phyloP scores from a whole-genome alignment of 164 flowering plant species.

The Annona cherimola region DNA sequence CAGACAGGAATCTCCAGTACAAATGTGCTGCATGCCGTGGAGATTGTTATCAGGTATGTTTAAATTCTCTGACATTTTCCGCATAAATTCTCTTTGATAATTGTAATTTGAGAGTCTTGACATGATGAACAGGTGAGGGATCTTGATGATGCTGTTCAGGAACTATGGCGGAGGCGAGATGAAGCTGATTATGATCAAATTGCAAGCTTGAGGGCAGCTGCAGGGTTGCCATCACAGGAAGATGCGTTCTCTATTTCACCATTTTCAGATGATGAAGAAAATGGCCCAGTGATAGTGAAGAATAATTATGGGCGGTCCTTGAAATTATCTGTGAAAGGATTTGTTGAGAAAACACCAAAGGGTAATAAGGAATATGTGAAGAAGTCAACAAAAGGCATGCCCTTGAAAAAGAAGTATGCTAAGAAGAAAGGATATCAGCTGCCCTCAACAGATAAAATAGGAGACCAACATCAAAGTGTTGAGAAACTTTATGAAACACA shows the following conservation, averaged over 20 bases:
- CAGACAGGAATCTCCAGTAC: slow-evolving; percentile 77
- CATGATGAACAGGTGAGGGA: slow-evolving; percentile 52
- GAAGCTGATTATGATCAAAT: slow-evolving; percentile 66
- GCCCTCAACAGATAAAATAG: slow-evolving; percentile 23
- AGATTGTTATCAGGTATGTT: slow-evolving; percentile 78
- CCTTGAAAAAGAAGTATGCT: slow-evolving; percentile 35
- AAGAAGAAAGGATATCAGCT: slow-evolving; percentile 53
- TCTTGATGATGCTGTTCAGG: slow-evolving; percentile 89
- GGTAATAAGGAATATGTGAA: slow-evolving; percentile 63
- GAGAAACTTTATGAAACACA: slow-evolving; percentile 33
- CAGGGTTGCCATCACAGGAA: slow-evolving; percentile 92
- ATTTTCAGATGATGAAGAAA: slow-evolving; percentile 91
- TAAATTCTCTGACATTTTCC: slow-evolving; percentile 1
- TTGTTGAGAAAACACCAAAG: slow-evolving; percentile 58
- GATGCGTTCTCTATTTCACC: slow-evolving; percentile 81
- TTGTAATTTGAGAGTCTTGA: neutral
- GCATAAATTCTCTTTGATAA: neutral
- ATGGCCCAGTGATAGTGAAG: slow-evolving; percentile 41
- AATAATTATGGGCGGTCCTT: slow-evolving; percentile 61
- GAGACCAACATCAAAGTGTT: slow-evolving; percentile 23
- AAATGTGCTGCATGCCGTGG: slow-evolving; percentile 97
- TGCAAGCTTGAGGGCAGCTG: slow-evolving; percentile 84
- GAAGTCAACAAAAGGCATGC: slow-evolving; percentile 28
- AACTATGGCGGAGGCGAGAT: slow-evolving; percentile 93
- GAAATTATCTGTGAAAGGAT: slow-evolving; percentile 73